Conservation (phyloP, 1,284 basidiomycete species). For the Cutaneotrichosporon dermatis region DNA sequence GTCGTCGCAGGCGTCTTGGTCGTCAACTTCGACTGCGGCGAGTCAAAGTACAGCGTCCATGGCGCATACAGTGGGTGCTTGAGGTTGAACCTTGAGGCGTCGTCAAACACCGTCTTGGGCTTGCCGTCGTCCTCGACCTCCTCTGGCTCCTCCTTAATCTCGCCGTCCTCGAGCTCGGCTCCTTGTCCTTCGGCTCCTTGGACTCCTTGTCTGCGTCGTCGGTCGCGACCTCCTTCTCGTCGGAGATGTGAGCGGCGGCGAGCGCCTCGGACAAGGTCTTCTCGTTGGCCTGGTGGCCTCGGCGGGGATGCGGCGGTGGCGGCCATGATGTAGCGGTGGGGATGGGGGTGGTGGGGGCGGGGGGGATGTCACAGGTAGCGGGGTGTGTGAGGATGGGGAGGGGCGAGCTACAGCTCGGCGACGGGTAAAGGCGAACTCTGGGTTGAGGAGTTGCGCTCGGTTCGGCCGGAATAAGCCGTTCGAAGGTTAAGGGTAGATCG, state of each 20-base stretch:
- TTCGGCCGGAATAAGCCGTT: not conserved
- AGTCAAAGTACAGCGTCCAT: conserved; percentile 98
- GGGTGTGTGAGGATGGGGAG: too few species aligned
- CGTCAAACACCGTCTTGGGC: conserved; percentile 80
- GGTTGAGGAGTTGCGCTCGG: not conserved
- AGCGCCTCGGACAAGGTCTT: conserved; percentile 36
- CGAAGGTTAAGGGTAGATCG: not conserved
- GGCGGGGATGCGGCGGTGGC: conserved; percentile 28
- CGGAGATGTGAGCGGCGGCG: conserved; percentile 31
- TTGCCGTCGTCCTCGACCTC: conserved; percentile 43
- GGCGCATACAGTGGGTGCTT: conserved; percentile 89
- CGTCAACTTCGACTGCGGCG: conserved; percentile 77
- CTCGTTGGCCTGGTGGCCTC: conserved; percentile 31
- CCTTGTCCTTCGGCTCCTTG: conserved; percentile 7
- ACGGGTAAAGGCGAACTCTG: not conserved
- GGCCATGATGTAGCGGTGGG: not conserved
- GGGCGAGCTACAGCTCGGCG: not conserved
- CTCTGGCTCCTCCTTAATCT: conserved; percentile 33
- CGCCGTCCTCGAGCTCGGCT: conserved; percentile 38
- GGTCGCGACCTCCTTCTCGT: conserved; percentile 16
- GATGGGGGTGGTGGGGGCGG: not conserved
- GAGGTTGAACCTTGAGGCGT: conserved; percentile 84
- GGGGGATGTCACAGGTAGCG: too few species aligned
- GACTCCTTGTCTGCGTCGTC: conserved; percentile 16
- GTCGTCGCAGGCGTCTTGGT: conserved; percentile 66